Evolutionary conservation across 2,329 filamentous ascomycete genomes (phyloP), one percentile per base, ranked within the genome.

Genomic region (Aureobasidium melanogenum): DNA sequence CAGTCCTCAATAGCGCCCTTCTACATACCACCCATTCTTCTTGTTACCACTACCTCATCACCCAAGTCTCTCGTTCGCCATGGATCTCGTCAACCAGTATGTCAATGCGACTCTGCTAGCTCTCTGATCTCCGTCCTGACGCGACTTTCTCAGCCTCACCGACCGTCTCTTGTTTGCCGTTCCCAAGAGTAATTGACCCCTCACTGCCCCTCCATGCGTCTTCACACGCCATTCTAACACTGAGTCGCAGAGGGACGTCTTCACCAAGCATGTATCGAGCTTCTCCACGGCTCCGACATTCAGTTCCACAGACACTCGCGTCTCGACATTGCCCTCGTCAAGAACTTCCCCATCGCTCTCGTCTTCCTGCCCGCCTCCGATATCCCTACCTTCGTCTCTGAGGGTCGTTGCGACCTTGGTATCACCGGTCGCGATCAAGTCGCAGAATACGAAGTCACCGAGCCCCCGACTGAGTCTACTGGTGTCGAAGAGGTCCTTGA

Each of bases 281-380:
- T 99, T 56, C 88, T 99, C 60, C 83, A 92, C 71, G 94, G 94
- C 66, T 91, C 89, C 69, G 94, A 99, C 75, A 93, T 99, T 69
- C 91, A 99, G 75, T 99, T 99, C 80, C 87, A 89, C 74, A 88
- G 94, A 71, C 91, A 97, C 80, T 91, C 88, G 74, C 88, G 94
- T 63, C 89, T 97, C 69, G 94, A 99, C 75, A 97, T 99, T 71
- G 94, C 94, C 17, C 87, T 99, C 28, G 94, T 97, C 72, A 96
- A 97, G 81, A 99, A 99, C 77, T 85, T 94, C 30, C 90, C 89
- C 38, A 91, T 99, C 69, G 94, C 94, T 17, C 88, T 99, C 63
- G 87, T 99, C 72, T 99, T 99, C 80, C 88, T 99, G 28, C 94
- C 94, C 32, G 94, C 93, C 39, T 92, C 91, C 67, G 94, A 99